Base-by-base conservation (phyloP, 2,329 filamentous ascomycete genomes). In the Aspergillus spinulosporus region DNA sequence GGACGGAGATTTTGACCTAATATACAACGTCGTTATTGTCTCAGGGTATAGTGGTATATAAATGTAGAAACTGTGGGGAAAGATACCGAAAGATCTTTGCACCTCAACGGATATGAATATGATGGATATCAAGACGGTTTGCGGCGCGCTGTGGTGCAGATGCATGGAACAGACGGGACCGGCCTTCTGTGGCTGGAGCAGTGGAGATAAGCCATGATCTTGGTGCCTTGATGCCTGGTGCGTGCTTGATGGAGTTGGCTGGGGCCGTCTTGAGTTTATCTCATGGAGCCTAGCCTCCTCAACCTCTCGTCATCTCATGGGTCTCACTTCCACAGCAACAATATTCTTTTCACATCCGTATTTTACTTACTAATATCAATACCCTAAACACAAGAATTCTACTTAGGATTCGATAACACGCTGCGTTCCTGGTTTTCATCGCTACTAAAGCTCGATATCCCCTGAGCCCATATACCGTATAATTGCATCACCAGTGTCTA, bases 111-210 rank as follows among this genome's bases (percentile, higher is more conserved):
- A 45, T 14, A 29, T n/a, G 15, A 47, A 43, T 49, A 60, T 56
- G 54, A 57, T 49, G 56, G 45, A 58, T 51, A 5, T 34, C 6
- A 47, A n/a, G 26, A 43, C 44, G 26, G 44, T 9, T 31, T 31
- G 21, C 40, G 12, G 29, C 28, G 44, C 28, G 29, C n/a, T 32
- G 56, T 59, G 57, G 62, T 62, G 60, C 59, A 61, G 64, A 59
- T 48, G 54, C 45, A 46, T 34, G 45, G 49, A 62, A 54, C 47
- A 52, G 21, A 21, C 58, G 36, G 49, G 47, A 59, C 43, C 55
- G 61, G 58, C 55, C 62, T 57, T 58, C 52, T 46, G 59, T 57
- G 57, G 58, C 58, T 62, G 56, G 34, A n/a, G 44, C 15, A 29
- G 44, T 29, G 21, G 21, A 21, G 21, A 21, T 21, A 21, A 21